Base-by-base conservation (phyloP, 2,329 filamentous ascomycete species). In the Cyanodermella asteris region DNA sequence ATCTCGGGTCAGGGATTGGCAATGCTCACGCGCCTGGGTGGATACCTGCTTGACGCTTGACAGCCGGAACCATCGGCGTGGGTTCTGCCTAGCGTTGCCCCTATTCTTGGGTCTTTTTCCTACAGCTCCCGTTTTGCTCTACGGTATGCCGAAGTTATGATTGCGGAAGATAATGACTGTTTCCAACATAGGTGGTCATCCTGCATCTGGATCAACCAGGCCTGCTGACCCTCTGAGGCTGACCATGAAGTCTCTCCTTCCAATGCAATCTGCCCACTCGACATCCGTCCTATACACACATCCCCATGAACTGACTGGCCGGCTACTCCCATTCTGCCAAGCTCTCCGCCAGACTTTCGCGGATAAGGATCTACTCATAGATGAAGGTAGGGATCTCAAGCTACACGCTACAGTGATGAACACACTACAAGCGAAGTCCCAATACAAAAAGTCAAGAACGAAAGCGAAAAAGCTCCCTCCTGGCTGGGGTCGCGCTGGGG, bases 351-450 rank as follows among this genome's bases (percentile, higher is more conserved):
- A 51, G n/a, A 42, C 40, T 18, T 57, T 57, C 31, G 37, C 47
- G 1, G 42, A 50, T n/a, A 51, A 46, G 5, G 50, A 50, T 0
- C 49, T 56, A n/a, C 36, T 55, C 15, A 28, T 46, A 7, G 38
- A 27, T 0, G 45, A 50, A 17, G 30, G 37, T 5, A 53, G 77
- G 27, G 61, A 66, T 5, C 45, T 93, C 32, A 59, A 76, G 12
- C 49, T 93, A 25, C 84, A 93, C 42, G 80, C 77, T 11, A 93
- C 84, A 0, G 52, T 93, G 4, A 50, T 87, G 25, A 91, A 93
- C 45, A 90, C 81, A 1, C 9, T 90, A 91, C 42, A 67, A 68
- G 21, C 64, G 59, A 40, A 46, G 45, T 4, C 42, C 36, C 25
- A 39, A 30, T 18, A 31, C 34, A 24, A 37, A 38, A 22, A 23